Conservation (phyloP, 2,329 filamentous ascomycete genomes). For the Diaporthe velutina region DNA sequence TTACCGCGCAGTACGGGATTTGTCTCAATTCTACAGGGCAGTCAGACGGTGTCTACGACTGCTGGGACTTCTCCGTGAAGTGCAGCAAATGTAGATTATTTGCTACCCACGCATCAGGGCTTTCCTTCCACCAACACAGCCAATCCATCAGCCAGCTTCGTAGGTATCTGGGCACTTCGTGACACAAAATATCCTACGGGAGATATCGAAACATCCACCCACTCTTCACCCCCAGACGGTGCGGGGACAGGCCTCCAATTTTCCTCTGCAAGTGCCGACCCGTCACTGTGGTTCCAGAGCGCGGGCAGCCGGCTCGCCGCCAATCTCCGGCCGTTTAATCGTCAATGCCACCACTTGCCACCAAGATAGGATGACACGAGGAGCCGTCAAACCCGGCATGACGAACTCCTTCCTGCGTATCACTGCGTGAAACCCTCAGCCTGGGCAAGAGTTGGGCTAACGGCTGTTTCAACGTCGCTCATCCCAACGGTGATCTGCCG, state of each 20-base stretch:
- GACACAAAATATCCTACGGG: background rate
- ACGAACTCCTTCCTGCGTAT: background rate
- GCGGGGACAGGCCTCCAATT: constrained; percentile 17
- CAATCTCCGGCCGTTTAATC: constrained; percentile 17
- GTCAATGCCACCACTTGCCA: constrained; percentile 6
- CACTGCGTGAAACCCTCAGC: constrained; percentile 23
- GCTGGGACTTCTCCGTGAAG: too few relatives aligned
- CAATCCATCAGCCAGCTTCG: background rate
- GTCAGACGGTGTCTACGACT: background rate
- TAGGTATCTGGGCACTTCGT: too few relatives aligned
- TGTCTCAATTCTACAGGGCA: background rate
- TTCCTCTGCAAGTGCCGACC: constrained; percentile 31
- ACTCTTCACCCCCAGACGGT: background rate
- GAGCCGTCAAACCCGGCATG: background rate
- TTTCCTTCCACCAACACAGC: background rate
- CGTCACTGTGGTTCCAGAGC: constrained; percentile 17
- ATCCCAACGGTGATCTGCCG: constrained; percentile 28
- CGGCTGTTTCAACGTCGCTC: constrained; percentile 1
- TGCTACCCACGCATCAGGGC: background rate
- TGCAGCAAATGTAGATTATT: background rate
- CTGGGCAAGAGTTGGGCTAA: background rate
- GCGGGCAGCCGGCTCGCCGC: constrained; percentile 8
- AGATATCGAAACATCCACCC: background rate
- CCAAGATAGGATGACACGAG: constrained; percentile 11
- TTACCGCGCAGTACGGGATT: background rate